Percentiles rank a stretch among this genome's conserved stretches.
Conservation (phyloP, 108 stramenopile species). For the Stephanodiscus triporus region DNA sequence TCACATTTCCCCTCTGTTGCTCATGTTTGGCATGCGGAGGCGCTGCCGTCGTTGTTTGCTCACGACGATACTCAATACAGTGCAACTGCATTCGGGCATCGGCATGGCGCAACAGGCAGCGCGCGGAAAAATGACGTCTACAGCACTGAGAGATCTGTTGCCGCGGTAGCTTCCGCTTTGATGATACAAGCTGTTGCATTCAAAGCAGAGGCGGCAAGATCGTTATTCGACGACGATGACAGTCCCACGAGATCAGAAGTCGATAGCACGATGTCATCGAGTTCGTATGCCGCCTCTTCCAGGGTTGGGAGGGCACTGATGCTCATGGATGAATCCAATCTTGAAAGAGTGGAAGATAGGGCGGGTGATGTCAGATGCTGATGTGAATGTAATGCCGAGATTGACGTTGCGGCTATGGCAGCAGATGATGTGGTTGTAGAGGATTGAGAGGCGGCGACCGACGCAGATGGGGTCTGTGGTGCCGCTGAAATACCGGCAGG, state of each 20-base stretch:
- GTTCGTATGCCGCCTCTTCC: constrained; percentile 24
- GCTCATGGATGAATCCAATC: constrained; percentile 13
- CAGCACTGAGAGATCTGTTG: not conserved
- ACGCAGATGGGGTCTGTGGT: not conserved
- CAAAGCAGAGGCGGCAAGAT: not conserved
- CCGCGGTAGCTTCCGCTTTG: not conserved
- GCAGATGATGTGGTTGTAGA: constrained; percentile 9
- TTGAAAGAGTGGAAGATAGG: constrained; percentile 10
- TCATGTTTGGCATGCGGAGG: not conserved
- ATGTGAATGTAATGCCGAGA: not conserved
- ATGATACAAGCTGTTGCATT: not conserved
- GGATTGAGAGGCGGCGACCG: constrained; percentile 6
- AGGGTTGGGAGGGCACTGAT: constrained; percentile 23
- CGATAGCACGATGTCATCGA: constrained; percentile 13
- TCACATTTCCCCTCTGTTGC: not conserved
- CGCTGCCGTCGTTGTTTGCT: not conserved
- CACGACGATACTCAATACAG: not conserved
- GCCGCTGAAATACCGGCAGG: not conserved
- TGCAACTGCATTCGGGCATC: not conserved
- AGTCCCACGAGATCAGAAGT: constrained; percentile 12
- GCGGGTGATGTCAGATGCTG: constrained; percentile 16
- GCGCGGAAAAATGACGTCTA: not conserved
- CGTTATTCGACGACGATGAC: not conserved
- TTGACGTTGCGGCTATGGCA: not conserved
- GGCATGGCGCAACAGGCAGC: not conserved